A percentile compares a stretch with the other conserved stretches of the same genome.
phyloP scores from a whole-genome alignment of 495 filamentous ascomycete genomes.

The Talaromyces proteolyticus region DNA sequence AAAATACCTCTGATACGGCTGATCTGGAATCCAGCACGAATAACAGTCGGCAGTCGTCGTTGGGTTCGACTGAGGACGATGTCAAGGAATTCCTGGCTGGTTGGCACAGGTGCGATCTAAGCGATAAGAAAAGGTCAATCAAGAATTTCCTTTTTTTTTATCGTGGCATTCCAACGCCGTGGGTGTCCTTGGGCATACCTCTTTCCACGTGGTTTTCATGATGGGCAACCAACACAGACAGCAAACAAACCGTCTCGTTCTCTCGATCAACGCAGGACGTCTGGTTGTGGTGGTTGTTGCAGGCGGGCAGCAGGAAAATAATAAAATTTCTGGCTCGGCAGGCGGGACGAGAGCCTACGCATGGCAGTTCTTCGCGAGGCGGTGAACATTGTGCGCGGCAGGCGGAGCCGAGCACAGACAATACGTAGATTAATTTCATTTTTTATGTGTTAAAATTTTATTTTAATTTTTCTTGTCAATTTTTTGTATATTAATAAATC shows the following conservation, averaged over 20 bases:
- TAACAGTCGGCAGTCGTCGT: slow-evolving; percentile 90
- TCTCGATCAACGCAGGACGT: no score
- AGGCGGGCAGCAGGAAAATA: slow-evolving; percentile 11
- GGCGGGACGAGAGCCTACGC: slow-evolving; percentile 3
- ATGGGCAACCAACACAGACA: slow-evolving; percentile 21
- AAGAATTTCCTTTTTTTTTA: not conserved
- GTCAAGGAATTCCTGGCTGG: slow-evolving; percentile 91
- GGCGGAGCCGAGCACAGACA: not conserved
- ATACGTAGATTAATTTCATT: no score
- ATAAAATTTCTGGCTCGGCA: slow-evolving; percentile 8
- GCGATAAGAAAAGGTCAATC: slow-evolving; percentile 15
- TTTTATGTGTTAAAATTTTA: no score
- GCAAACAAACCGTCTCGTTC: not conserved
- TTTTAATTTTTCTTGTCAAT: not conserved
- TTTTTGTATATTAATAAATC: not conserved
- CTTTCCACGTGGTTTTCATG: slow-evolving; percentile 73
- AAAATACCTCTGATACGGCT: slow-evolving; percentile 75
- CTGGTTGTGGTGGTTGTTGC: slow-evolving; percentile 15
- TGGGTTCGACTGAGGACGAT: slow-evolving; percentile 94
- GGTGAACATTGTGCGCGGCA: slow-evolving; percentile 8
- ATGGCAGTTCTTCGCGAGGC: slow-evolving; percentile 12
- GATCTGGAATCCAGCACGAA: slow-evolving; percentile 93
- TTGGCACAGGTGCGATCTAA: slow-evolving; percentile 83
- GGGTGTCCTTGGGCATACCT: slow-evolving; percentile 27
- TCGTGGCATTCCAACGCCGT: not conserved